Evolutionary conservation across 768 basidiomycete genomes (phyloP).

Genomic region (Sarcodon sp.): DNA sequence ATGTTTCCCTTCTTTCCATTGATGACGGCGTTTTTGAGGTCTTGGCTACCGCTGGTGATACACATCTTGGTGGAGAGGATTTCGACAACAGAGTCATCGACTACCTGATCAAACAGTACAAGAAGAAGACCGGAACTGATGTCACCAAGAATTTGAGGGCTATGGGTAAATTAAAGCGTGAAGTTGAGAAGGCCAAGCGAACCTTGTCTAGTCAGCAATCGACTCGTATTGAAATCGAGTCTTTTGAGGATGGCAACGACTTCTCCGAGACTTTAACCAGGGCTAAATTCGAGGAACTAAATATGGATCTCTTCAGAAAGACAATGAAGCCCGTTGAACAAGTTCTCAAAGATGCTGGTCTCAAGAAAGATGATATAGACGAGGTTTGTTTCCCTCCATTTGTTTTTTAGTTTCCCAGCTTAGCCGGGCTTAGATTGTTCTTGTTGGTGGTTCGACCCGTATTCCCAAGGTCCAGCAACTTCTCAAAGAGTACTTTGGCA

Average conservation of each 20-base stretch:
- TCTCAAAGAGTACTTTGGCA: conserved; percentile 91
- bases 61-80: conserved; percentile 50
- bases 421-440: conserved; percentile 39
- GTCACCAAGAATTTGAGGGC: conserved; percentile 49
- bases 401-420: background rate
- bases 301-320: conserved; percentile 95
- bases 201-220: conserved; percentile 79
- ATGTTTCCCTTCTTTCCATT: conserved; percentile 45
- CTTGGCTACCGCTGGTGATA: conserved; percentile 49
- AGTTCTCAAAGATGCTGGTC: conserved; percentile 88
- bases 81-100: conserved; percentile 67
- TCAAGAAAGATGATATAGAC: conserved; percentile 90
- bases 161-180: conserved; percentile 58
- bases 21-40: conserved; percentile 50
- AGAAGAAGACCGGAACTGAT: conserved; percentile 53
- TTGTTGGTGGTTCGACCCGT: conserved; percentile 93
- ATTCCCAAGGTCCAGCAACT: conserved; percentile 97
- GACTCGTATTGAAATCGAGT: conserved; percentile 84
- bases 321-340: conserved; percentile 98
- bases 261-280: conserved; percentile 90
- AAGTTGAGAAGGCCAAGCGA: conserved; percentile 64
- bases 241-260: conserved; percentile 88
- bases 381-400: conserved; percentile 36
- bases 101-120: conserved; percentile 56
- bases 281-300: conserved; percentile 95